phyloP scores from a whole-genome alignment of 116 monocot genomes.

The Trichopus zeylanicus region DNA sequence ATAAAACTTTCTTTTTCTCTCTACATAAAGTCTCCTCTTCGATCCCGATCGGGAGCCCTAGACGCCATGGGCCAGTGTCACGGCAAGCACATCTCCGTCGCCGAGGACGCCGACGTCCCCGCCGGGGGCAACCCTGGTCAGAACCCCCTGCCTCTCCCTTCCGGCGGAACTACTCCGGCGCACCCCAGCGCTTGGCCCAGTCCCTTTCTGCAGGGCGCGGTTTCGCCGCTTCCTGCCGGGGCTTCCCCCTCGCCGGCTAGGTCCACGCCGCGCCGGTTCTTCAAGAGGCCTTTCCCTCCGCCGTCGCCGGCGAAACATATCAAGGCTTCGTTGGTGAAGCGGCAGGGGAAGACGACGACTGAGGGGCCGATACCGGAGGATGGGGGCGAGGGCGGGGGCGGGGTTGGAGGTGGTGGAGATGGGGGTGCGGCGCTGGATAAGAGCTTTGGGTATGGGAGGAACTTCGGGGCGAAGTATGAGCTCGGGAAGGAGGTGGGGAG shows the following conservation, averaged over 20 bases:
- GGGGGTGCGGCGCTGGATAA: conserved; percentile 59
- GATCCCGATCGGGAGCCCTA: background rate
- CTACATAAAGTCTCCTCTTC: background rate
- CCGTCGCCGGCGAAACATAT: conserved; percentile 94
- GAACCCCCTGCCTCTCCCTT: conserved; percentile 9
- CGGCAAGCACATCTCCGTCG: conserved; percentile 49
- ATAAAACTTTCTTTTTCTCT: background rate
- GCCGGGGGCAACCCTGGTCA: conserved; percentile 1
- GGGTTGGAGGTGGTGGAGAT: conserved; percentile 15
- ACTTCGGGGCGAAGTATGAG: conserved; percentile 88
- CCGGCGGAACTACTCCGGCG: conserved; percentile 23
- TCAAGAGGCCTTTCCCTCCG: conserved; percentile 74
- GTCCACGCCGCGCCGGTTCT: conserved; percentile 81
- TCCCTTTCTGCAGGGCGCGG: conserved; percentile 34
- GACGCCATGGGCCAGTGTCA: conserved; percentile 84
- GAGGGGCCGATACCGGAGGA: conserved; percentile 63
- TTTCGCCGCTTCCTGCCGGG: conserved; percentile 41
- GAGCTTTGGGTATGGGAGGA: conserved; percentile 80
- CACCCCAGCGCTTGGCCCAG: conserved; percentile 57
- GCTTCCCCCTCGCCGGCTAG: conserved; percentile 70
- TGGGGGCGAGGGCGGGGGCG: conserved; percentile 16
- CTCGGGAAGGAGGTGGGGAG: conserved; percentile 93
- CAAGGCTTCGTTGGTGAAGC: conserved; percentile 61
- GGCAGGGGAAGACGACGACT: conserved; percentile 44
- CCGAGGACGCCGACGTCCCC: conserved; percentile 20